Conservation (phyloP, 164 flowering plant genomes). For the Santalum album region DNA sequence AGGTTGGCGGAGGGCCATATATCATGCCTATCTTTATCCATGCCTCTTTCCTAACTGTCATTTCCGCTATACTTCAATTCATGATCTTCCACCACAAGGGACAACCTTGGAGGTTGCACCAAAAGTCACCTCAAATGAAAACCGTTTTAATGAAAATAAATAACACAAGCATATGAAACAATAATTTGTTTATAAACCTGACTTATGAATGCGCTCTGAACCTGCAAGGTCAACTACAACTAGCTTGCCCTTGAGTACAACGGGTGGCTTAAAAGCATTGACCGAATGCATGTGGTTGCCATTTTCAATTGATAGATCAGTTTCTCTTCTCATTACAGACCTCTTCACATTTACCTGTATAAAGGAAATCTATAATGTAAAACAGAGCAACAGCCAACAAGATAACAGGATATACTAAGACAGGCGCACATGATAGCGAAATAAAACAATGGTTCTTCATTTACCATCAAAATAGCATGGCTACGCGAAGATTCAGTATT, state of each 20-base stretch:
- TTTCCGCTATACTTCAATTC: no score
- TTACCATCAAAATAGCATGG: slow-evolving; percentile 4
- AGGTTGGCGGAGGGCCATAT: no score
- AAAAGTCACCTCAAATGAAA: no score
- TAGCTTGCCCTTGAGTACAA: slow-evolving; percentile 3
- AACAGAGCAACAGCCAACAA: no score
- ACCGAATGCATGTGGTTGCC: neutral
- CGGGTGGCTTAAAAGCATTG: neutral
- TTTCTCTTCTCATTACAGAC: neutral
- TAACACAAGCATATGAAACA: neutral
- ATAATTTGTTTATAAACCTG: neutral
- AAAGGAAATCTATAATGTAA: no score
- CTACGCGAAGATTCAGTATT: slow-evolving; percentile 6
- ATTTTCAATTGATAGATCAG: neutral
- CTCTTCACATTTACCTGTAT: slow-evolving; percentile 1
- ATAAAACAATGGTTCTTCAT: no score
- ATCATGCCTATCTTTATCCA: no score
- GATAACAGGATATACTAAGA: neutral
- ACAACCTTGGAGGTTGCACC: no score
- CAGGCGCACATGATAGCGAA: neutral
- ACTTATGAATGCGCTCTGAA: slow-evolving; percentile 7
- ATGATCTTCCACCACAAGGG: no score
- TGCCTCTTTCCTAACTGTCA: no score
- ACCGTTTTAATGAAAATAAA: neutral
- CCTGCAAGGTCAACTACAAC: slow-evolving; percentile 5